Conservation (phyloP, 2,329 filamentous ascomycete species). For the Colletotrichum tabaci region DNA sequence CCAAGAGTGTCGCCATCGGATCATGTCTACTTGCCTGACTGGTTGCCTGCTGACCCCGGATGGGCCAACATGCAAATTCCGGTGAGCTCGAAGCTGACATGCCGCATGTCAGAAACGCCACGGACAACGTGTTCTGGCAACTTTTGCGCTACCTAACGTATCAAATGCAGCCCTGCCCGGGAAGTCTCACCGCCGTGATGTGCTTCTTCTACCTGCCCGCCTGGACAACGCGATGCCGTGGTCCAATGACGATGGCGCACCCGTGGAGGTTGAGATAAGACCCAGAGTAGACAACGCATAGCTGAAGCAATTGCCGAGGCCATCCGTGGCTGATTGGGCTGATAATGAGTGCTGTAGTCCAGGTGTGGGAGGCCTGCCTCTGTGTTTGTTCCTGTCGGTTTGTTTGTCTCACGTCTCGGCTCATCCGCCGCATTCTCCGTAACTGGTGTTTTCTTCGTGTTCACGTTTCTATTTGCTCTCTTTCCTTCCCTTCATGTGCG, state of each 20-base stretch:
- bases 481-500: no score
- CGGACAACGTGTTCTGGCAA: not conserved
- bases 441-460: fast-evolving
- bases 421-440: no score
- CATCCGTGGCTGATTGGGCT: not conserved
- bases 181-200: not conserved
- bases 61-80: not conserved
- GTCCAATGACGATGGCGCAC: slow-evolving; percentile 6
- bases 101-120: slow-evolving; percentile 16
- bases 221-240: not conserved
- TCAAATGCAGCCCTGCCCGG: not conserved
- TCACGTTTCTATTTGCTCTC: no score
- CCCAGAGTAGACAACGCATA: not conserved
- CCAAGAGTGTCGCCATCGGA: not conserved
- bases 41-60: not conserved
- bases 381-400: no score
- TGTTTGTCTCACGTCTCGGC: no score
- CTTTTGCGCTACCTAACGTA: not conserved
- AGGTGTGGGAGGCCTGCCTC: no score
- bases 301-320: no score
- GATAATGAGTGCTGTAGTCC: not conserved
- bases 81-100: slow-evolving; percentile 14
- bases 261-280: slow-evolving; percentile 32
- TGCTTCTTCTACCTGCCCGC: not conserved
- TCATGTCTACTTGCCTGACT: not conserved